phyloP scores from a whole-genome alignment of 169 alveolate genomes.

The Plasmodium relictum region DNA sequence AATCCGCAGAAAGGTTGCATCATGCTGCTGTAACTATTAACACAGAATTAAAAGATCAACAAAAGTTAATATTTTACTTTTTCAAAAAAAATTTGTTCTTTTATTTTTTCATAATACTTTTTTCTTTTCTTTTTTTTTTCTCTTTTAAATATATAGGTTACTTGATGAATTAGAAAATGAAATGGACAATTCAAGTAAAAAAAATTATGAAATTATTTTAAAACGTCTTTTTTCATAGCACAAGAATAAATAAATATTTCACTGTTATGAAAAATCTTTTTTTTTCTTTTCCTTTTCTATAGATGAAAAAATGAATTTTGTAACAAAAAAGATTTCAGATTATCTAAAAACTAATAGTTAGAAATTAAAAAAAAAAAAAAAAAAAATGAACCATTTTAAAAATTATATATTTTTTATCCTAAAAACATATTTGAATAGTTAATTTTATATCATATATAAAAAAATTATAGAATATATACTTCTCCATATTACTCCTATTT shows the following conservation, averaged over 20 bases:
- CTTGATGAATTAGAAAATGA: slow-evolving; percentile 75
- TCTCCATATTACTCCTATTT: neutral
- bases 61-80: slow-evolving; percentile 42
- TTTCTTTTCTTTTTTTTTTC: neutral
- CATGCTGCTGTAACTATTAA: slow-evolving; percentile 81
- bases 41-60: slow-evolving; percentile 81
- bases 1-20: slow-evolving; percentile 81
- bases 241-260: neutral
- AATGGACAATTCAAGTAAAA: slow-evolving; percentile 74
- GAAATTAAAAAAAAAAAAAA: neutral
- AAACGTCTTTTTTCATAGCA: neutral
- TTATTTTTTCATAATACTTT: neutral
- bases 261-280: neutral
- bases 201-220: neutral
- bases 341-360: slow-evolving; percentile 79
- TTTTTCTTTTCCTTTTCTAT: slow-evolving; percentile 11
- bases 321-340: slow-evolving; percentile 75
- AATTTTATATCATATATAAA: neutral
- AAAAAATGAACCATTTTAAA: neutral
- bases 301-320: slow-evolving; percentile 83
- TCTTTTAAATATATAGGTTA: slow-evolving; percentile 34
- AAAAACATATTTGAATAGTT: neutral
- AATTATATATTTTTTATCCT: neutral
- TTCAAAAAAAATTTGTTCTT: neutral
- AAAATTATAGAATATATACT: neutral